phyloP scores from a whole-genome alignment of 352 stramenopile genomes.

The Pythium aphanidermatum region DNA sequence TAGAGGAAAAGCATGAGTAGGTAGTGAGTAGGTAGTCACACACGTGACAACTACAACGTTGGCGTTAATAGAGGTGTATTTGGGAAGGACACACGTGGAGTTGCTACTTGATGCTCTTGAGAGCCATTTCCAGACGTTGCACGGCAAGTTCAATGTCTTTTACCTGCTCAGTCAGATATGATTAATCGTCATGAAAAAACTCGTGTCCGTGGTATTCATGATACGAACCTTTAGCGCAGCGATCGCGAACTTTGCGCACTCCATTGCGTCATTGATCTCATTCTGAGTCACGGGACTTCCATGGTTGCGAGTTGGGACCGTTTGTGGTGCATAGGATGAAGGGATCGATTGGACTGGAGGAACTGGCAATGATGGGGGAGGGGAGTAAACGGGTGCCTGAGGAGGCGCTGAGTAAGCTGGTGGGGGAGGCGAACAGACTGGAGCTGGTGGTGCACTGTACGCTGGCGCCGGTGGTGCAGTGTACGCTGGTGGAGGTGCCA shows the following conservation, averaged over 20 bases:
- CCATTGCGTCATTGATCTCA: conserved; percentile 79
- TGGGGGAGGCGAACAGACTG: not conserved
- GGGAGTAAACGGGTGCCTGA: conserved; percentile 3
- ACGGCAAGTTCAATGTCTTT: conserved; percentile 78
- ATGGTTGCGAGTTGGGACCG: conserved; percentile 16
- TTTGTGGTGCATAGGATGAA: conserved; percentile 11
- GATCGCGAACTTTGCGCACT: conserved; percentile 78
- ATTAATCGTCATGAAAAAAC: not conserved
- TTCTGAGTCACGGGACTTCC: conserved; percentile 46
- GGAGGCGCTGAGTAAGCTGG: conserved; percentile 3
- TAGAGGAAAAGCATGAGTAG: conserved; percentile 43
- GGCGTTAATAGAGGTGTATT: conserved; percentile 14
- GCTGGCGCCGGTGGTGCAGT: conserved; percentile 3
- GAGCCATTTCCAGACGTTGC: conserved; percentile 70
- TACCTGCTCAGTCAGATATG: conserved; percentile 33
- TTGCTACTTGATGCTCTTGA: conserved; percentile 54
- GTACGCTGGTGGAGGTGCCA: conserved; percentile 15
- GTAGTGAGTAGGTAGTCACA: too few relatives aligned
- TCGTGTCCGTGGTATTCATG: too few relatives aligned
- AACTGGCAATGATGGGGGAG: conserved; percentile 1
- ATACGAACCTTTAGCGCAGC: conserved; percentile 64
- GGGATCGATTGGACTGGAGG: conserved; percentile 11
- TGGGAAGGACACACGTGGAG: too few relatives aligned
- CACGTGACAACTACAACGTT: too few relatives aligned
- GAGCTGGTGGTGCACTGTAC: conserved; percentile 3